These are phyloP conservation scores for Platanthera guangdongensis DNA, from an alignment of 106 monocot genomes.

Conservation along the genomic window DNA sequence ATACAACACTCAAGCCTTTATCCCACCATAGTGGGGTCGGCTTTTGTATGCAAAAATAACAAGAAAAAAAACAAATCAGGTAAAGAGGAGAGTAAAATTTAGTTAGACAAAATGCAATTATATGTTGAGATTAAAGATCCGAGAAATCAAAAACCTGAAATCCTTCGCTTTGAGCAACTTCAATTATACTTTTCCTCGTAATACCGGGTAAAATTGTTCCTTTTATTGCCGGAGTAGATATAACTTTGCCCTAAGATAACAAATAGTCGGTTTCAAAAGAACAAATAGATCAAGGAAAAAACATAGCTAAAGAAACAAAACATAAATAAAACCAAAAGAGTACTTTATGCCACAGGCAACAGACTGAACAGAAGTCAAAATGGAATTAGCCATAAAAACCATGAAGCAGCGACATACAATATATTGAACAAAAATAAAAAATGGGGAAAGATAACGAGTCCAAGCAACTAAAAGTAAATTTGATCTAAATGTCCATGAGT, in stretches of 20 bases:
- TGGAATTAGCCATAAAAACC: not conserved
- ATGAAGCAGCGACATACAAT: not conserved
- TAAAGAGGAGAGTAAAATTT: not conserved
- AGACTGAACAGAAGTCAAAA: not conserved
- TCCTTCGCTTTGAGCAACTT: constrained; percentile 37
- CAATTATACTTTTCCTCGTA: constrained; percentile 75
- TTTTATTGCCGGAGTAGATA: constrained; percentile 47
- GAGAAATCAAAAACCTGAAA: constrained; percentile 34
- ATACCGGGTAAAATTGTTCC: constrained; percentile 71
- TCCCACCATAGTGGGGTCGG: too few relatives aligned
- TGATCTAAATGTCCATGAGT: not conserved
- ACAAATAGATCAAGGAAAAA: not conserved
- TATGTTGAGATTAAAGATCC: not conserved
- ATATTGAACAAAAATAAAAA: not conserved
- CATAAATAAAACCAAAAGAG: not conserved
- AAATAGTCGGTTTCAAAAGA: not conserved
- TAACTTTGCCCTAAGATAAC: constrained; percentile 29
- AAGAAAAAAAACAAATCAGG: too few relatives aligned
- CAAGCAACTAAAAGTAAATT: not conserved
- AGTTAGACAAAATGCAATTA: not conserved
- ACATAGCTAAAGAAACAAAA: not conserved
- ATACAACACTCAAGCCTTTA: too few relatives aligned
- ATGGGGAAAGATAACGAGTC: not conserved
- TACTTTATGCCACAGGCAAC: not conserved
- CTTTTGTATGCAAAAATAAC: too few relatives aligned